These are phyloP conservation scores for Ilex aquifolium DNA, from an alignment of 257 asterid species.

Conservation along the genomic window DNA sequence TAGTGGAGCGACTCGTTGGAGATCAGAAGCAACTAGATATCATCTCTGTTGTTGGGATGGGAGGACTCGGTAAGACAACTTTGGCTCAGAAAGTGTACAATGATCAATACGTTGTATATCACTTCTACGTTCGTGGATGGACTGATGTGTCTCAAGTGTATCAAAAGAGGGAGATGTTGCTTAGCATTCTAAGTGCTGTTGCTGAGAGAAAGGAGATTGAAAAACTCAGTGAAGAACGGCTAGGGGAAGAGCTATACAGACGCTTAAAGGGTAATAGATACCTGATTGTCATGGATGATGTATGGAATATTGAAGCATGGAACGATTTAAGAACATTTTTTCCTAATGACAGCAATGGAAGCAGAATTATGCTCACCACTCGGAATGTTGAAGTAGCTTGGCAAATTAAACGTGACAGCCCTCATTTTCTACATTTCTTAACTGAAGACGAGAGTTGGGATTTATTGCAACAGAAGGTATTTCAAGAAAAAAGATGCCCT, in stretches of 20 bases:
- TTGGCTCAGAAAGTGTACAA: conserved; percentile 1
- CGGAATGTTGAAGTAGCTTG: neutral
- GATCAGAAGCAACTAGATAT: neutral
- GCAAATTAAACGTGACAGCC: neutral
- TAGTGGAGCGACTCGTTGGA: neutral
- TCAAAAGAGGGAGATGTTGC: neutral
- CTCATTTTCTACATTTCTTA: neutral
- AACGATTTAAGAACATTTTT: conserved; percentile 2
- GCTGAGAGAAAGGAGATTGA: no score
- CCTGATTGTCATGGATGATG: conserved; percentile 6
- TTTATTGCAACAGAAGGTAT: neutral
- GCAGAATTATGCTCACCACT: conserved; percentile 8
- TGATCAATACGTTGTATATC: neutral
- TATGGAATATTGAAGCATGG: conserved; percentile 6
- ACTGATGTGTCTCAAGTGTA: conserved; percentile 8
- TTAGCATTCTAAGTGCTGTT: neutral
- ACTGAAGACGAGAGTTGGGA: conserved; percentile 1
- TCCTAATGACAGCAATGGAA: conserved; percentile 1
- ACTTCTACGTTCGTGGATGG: conserved; percentile 9
- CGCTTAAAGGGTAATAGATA: neutral
- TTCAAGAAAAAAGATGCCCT: conserved; percentile 1
- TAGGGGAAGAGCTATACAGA: neutral
- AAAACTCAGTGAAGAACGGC: neutral
- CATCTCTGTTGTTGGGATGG: conserved; percentile 2
- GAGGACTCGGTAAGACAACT: conserved; percentile 11